Conservation (phyloP, 495 filamentous ascomycete genomes). For the Annulohypoxylon moriforme region DNA sequence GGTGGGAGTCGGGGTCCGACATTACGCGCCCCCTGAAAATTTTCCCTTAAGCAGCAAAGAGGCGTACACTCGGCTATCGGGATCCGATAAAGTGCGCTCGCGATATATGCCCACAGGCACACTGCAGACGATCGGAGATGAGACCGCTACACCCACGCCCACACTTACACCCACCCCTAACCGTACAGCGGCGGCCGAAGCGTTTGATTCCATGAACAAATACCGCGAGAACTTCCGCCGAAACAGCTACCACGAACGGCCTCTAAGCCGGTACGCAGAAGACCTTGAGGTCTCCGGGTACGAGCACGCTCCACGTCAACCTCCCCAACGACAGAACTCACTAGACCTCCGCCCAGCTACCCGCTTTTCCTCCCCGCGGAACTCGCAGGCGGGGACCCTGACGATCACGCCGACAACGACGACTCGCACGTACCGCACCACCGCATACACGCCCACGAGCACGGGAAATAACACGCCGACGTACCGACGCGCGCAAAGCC, state of each 20-base stretch:
- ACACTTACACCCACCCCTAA: too few species aligned
- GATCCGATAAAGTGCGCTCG: neutral
- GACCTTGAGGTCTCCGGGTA: neutral
- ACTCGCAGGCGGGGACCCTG: neutral
- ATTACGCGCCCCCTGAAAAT: slow-evolving; percentile 12
- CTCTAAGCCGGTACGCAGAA: neutral
- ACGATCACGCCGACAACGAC: neutral
- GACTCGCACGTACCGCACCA: neutral
- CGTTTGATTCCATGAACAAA: neutral
- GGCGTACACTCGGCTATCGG: neutral
- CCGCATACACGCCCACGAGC: neutral
- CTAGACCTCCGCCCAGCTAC: neutral
- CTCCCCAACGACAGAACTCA: neutral
- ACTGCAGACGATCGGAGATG: neutral
- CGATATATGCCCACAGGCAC: neutral
- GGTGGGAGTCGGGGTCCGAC: neutral
- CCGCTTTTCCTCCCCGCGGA: neutral
- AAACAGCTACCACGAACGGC: neutral
- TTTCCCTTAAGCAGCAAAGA: neutral
- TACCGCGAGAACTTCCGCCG: neutral
- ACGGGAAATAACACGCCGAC: neutral
- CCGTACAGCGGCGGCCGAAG: neutral
- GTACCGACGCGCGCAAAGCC: slow-evolving; percentile 22
- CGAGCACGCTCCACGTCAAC: neutral
- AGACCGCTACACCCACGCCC: neutral